Conservation (phyloP, 495 filamentous ascomycete species). For the Penicillium ochrochloron region DNA sequence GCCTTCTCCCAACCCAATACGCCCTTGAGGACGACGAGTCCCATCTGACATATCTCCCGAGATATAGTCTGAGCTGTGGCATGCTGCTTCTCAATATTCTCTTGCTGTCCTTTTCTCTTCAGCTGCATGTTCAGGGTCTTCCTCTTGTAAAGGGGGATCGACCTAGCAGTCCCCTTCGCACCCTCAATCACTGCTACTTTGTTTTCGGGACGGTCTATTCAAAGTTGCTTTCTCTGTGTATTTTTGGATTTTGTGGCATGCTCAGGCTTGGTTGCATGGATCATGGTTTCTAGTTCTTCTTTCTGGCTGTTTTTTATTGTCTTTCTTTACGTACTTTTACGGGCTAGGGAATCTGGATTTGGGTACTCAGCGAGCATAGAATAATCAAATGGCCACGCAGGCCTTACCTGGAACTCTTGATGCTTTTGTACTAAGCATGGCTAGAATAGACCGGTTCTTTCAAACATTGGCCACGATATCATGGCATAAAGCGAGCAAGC, state of each 20-base stretch:
- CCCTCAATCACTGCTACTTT: not conserved
- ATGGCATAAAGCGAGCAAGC: not conserved
- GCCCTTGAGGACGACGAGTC: not conserved
- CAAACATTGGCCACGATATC: not conserved
- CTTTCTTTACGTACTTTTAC: not conserved
- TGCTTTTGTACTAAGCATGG: not conserved
- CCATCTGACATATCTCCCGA: not conserved
- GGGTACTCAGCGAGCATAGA: conserved; percentile 32
- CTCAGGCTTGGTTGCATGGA: conserved; percentile 26
- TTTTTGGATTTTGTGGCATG: conserved; percentile 25
- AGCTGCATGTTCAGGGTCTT: not conserved
- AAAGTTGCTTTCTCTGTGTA: conserved; percentile 16
- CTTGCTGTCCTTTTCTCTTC: not conserved
- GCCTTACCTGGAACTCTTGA: conserved; percentile 5
- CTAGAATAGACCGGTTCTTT: not conserved
- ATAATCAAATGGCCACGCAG: conserved; percentile 30
- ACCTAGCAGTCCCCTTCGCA: not conserved
- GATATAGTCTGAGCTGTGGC: not conserved
- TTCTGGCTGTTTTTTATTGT: not conserved
- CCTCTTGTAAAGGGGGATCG: conserved; percentile 2
- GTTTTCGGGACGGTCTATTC: not conserved
- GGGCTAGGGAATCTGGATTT: conserved; percentile 27
- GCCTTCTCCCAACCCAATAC: not conserved
- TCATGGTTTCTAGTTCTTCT: conserved; percentile 21
- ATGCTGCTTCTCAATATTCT: not conserved